These are phyloP conservation scores for Tylopilus orsonianus DNA, from an alignment of 1,284 basidiomycete genomes.

Conservation along the genomic window DNA sequence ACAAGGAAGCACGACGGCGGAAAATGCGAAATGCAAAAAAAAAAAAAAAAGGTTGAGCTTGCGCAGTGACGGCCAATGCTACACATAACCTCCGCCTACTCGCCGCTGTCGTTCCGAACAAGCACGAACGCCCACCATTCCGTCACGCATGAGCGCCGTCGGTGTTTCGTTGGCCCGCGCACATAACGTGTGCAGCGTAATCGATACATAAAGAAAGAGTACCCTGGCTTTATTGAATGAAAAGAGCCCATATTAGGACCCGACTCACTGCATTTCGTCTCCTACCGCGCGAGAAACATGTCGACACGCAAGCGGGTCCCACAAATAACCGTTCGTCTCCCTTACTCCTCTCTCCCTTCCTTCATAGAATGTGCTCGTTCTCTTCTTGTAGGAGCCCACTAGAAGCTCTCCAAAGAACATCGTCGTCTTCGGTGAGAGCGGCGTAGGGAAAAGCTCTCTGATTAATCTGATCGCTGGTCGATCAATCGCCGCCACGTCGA, in stretches of 20 bases:
- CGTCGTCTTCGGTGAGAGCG: slow-evolving; percentile 31
- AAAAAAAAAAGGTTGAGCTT: too few species aligned
- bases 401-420: slow-evolving; percentile 22
- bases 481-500: slow-evolving; percentile 31
- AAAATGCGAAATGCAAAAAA: too few species aligned
- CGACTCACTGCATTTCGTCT: slow-evolving; percentile 4
- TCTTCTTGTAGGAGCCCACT: slow-evolving; percentile 6
- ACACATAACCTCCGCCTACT: too few species aligned
- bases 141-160: slow-evolving; percentile 18
- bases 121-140: not conserved
- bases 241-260: slow-evolving; percentile 3
- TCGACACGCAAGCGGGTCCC: slow-evolving; percentile 20
- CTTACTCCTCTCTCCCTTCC: not conserved
- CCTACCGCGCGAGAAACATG: slow-evolving; percentile 6
- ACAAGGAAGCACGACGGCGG: not conserved
- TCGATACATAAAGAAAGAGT: slow-evolving; percentile 25
- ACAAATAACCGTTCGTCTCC: slow-evolving; percentile 13
- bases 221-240: slow-evolving; percentile 8
- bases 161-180: slow-evolving; percentile 18
- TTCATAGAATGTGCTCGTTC: slow-evolving; percentile 4
- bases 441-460: slow-evolving; percentile 33
- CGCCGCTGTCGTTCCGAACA: slow-evolving; percentile 14
- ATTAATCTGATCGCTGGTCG: slow-evolving; percentile 34
- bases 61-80: too few species aligned
- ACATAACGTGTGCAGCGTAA: slow-evolving; percentile 8